Base-by-base conservation (phyloP, 768 basidiomycete genomes). In the Termitomyces sp. region DNA sequence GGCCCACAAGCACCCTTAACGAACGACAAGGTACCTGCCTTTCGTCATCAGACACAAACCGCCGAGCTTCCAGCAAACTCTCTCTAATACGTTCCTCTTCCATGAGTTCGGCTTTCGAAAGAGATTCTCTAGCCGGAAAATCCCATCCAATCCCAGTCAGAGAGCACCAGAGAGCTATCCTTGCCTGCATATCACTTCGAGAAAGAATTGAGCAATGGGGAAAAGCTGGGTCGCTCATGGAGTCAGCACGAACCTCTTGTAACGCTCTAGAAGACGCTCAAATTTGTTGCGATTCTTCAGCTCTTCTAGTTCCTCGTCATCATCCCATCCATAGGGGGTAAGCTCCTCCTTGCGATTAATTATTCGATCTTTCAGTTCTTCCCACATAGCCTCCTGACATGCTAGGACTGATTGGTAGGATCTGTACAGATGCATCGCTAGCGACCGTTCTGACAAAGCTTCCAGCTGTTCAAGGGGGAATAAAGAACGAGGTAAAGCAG, bases 371-470 rank as follows among this genome's bases (percentile, higher is more conserved):
- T 81, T 80, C 51, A 89, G 75, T 56, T 87, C 86, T 61, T 88
- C 87, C 87, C 87, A 89, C 86, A 89, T 87, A 32, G 86, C 82
- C 66, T 89, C 88, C 68, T 86, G 82, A 63, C 85, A 87, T 13
- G 84, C 85, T 13, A 87, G 68, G 8, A 89, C 83, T 20, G 72
- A 70, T 63, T 84, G 81, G 61, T 82, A 88, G n/a, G 83, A 80
- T 61, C 79, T 76, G 64, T 87, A 83, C 4, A 89, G 77, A 58
- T 89, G 87, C 85, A 89, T 87, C 0, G 86, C 86, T 32, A 87
- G 76, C 2, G 85, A 84, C 47, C 84, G 79, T 56, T 86, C 82
- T 59, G 73, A 83, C 62, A 87, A 68, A 30, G 69, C 69, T 56
- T 72, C 71, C 5, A 86, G 70, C 56, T 76, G 76, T 33, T 77